phyloP scores from a whole-genome alignment of 371 early-diverging fungal genomes.

The Dinochytrium kinnereticum region DNA sequence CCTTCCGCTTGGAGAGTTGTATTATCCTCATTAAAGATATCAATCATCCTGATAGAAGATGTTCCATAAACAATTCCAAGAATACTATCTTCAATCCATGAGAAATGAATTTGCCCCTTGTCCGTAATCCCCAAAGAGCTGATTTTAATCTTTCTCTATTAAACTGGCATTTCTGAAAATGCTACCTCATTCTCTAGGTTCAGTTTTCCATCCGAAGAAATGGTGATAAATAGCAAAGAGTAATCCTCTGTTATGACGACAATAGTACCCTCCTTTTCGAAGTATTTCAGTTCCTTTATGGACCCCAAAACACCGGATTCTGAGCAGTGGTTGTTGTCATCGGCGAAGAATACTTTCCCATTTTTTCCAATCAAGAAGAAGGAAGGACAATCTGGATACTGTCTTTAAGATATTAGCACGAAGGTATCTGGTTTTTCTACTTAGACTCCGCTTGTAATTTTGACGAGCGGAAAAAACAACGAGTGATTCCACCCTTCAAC shows the following conservation, averaged over 20 bases:
- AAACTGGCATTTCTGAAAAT: background rate
- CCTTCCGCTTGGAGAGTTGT: slow-evolving; percentile 34
- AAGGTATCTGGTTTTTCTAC: background rate
- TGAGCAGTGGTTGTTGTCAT: slow-evolving; percentile 56
- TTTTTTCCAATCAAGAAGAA: slow-evolving; percentile 43
- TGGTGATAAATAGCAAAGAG: slow-evolving; percentile 31
- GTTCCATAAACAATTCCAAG: slow-evolving; percentile 31
- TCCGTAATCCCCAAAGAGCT: slow-evolving; percentile 31
- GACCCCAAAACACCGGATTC: slow-evolving; percentile 28
- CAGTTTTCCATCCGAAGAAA: slow-evolving; percentile 50
- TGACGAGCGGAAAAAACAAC: slow-evolving; percentile 39
- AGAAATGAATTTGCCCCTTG: slow-evolving; percentile 13
- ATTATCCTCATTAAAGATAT: slow-evolving; percentile 48
- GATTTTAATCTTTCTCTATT: slow-evolving; percentile 45
- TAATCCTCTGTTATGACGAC: slow-evolving; percentile 44
- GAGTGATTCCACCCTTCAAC: slow-evolving; percentile 36
- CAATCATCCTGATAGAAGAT: slow-evolving; percentile 27
- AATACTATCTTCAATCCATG: slow-evolving; percentile 43
- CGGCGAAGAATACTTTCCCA: slow-evolving; percentile 54
- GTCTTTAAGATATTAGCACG: background rate
- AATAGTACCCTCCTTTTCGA: slow-evolving; percentile 38
- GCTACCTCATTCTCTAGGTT: slow-evolving; percentile 43
- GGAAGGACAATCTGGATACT: slow-evolving; percentile 41
- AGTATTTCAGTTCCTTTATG: slow-evolving; percentile 34
- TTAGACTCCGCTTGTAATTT: background rate